phyloP scores from a whole-genome alignment of 345 rosid genomes.

The Luvunga scandens region DNA sequence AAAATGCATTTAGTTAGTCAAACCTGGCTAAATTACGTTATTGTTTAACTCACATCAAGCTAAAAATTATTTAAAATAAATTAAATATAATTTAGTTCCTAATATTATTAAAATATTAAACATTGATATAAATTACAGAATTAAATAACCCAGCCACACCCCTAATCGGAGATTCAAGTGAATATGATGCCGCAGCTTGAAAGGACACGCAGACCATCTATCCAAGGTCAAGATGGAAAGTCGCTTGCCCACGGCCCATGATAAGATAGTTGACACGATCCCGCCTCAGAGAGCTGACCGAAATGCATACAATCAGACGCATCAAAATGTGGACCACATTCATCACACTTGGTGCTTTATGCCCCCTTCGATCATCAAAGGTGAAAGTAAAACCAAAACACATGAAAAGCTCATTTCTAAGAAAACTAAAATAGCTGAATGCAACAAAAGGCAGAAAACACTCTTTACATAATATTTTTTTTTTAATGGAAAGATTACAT shows the following conservation, averaged over 20 bases:
- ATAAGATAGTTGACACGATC: neutral
- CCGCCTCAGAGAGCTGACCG: neutral
- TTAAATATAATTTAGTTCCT: too few relatives aligned
- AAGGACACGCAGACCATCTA: too few relatives aligned
- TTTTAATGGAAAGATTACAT: constrained; percentile 46
- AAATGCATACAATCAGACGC: neutral
- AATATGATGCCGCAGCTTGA: neutral
- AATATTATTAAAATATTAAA: too few relatives aligned
- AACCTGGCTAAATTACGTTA: too few relatives aligned
- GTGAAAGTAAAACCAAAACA: neutral
- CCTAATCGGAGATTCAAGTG: too few relatives aligned
- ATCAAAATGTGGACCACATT: neutral
- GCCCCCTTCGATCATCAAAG: constrained; percentile 11
- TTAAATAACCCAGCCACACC: too few relatives aligned
- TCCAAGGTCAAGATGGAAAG: neutral
- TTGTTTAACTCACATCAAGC: too few relatives aligned
- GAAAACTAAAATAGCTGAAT: constrained; percentile 20
- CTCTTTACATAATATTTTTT: constrained; percentile 49
- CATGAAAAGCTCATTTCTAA: constrained; percentile 19
- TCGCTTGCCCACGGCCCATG: neutral
- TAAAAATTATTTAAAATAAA: too few relatives aligned
- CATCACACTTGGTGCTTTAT: neutral
- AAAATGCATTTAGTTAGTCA: too few relatives aligned
- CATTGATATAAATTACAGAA: too few relatives aligned
- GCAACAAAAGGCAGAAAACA: constrained; percentile 31